Evolutionary conservation across 306 rosid genomes (phyloP).

Genomic region (Quercus mongolica): DNA sequence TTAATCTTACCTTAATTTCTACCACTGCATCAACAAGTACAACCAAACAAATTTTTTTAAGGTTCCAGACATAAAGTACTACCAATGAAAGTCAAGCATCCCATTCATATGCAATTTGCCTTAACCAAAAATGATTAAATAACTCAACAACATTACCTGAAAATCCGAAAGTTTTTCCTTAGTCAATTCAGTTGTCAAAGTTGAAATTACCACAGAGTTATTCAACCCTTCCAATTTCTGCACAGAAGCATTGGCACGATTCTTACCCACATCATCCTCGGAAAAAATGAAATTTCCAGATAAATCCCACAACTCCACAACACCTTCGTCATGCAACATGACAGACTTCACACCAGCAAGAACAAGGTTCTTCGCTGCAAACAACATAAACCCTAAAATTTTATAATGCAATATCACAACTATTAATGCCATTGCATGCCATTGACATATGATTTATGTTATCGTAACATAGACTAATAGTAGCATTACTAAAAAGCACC

Average conservation of each 20-base stretch:
- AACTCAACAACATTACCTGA: slow-evolving; percentile 37
- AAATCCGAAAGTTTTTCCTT: slow-evolving; percentile 67
- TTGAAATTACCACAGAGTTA: slow-evolving; percentile 66
- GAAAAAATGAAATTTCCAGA: slow-evolving; percentile 70
- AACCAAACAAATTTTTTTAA: neutral
- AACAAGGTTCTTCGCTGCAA: slow-evolving; percentile 89
- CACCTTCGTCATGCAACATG: slow-evolving; percentile 79
- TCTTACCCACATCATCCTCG: slow-evolving; percentile 65
- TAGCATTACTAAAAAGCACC: too few species aligned
- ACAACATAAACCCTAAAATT: too few species aligned
- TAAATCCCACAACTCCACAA: slow-evolving; percentile 78
- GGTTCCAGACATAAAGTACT: too few species aligned
- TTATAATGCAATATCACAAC: too few species aligned
- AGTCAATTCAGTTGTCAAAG: slow-evolving; percentile 47
- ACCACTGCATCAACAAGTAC: neutral
- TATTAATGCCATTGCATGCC: too few species aligned
- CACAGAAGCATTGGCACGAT: slow-evolving; percentile 69
- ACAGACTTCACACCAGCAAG: slow-evolving; percentile 91
- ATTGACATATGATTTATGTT: neutral
- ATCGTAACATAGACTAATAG: neutral
- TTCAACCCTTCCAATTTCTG: slow-evolving; percentile 89
- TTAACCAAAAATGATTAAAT: neutral
- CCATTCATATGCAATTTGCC: neutral
- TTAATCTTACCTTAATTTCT: neutral
- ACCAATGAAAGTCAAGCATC: neutral